Evolutionary conservation across 805 yeast species (phyloP), one percentile per base, ranked within the genome.

Genomic region (Kazachstania kunashirensis): DNA sequence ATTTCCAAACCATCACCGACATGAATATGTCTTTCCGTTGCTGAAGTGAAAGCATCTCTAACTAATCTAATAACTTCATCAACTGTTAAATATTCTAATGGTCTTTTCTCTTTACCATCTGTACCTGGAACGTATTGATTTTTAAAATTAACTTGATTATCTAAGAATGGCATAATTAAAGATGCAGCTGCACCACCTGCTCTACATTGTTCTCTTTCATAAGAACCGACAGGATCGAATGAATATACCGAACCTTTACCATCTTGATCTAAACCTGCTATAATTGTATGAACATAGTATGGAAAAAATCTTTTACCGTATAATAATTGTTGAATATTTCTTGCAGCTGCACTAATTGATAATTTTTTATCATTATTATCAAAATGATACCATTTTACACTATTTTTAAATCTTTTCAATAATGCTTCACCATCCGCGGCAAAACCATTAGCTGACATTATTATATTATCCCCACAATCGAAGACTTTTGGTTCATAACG

Each of bases 121-220:
- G 83, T 67, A 5, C 68, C 79, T 16, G 96, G 95, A 47, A 75
- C 88, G 58, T 70, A 75, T 62, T 92, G 98, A 66, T 92, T 92
- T 59, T 88, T 88, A 65, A 85, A 83, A 59, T 86, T 84, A 44
- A 92, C 98, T 67, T 92, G 98, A 61, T 88, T 89, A 62, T 92
- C 98, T 55, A 92, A 74, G 61, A 92, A 92, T 4, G 98, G 98
- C 94, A 88, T 86, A 48, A 92, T 86, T 63, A 92, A 73, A 45
- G 86, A 75, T 1, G 96, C 92, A 20, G 97, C 97, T 11, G 96
- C 92, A 29, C 98, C 98, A 46, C 95, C 96, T 2, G 97, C 97
- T 55, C 96, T 76, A 63, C 96, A 85, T 57, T 88, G 95, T 60
- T 88, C 96, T 52, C 96, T 77, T 64, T 92, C 97, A 58, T 92